Evolutionary conservation across 306 rosid genomes (phyloP), one percentile per base, ranked within the genome.

Genomic region (Ziziphus jujuba): DNA sequence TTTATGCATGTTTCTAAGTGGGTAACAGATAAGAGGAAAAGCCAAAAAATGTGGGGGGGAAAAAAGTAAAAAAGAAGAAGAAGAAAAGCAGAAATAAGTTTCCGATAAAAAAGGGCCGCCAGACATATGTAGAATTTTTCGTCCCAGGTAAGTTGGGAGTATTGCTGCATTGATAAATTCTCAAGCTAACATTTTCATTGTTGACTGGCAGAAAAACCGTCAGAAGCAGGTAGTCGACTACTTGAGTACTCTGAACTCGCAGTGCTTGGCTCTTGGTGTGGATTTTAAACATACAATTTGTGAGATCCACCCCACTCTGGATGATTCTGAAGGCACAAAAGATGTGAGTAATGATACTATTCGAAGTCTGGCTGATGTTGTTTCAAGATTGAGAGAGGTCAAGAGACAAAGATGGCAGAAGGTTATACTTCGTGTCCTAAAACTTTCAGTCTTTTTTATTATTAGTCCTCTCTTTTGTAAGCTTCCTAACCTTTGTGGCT

Each of bases 361-460:
- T 6, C 61, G 82, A 56, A 72, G 73, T 33, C 77, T 86, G 85
- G 72, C 70, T 14, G 75, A 75, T 66, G 81, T 74, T 58, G 69
- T 88, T 40, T 70, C 61, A 75, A 71, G 72, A 67, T 70, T 86
- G 75, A 77, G 78, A 61, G 87, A 80, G 76, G 73, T 88, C 67
- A 88, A 84, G 74, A 70, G 71, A 31, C 87, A 72, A 54, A 91
- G 90, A 82, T 85, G 81, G 77, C 79, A 75, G 47, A 84, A 69
- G 87, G 95, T 90, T 34, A 15, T 75, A 65, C 56, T 23, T 49
- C 6, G 31, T 8, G 35, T 40, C n/a, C n/a, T n/a, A n/a, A n/a
- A n/a, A n/a, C n/a, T n/a, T n/a, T n/a, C n/a, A n/a, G n/a, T n/a
- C 33, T 9, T 33, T 33, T 17, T 0, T 20, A 9, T 72, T 15